phyloP scores from a whole-genome alignment of 176 grass and related monocot genomes.

The barley (Hordeum vulgare) region DNA sequence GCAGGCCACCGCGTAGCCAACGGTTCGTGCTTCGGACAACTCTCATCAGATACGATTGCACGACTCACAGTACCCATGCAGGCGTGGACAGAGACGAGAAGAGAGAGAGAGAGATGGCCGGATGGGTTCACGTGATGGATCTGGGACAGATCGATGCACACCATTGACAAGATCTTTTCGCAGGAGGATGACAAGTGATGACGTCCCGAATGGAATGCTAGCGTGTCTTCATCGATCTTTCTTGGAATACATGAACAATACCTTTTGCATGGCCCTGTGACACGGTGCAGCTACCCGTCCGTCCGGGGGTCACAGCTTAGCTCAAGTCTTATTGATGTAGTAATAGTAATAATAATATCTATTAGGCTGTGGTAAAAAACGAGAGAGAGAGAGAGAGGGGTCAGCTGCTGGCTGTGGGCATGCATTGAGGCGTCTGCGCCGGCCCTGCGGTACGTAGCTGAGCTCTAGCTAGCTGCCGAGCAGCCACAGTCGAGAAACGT shows the following conservation, averaged over 20 bases:
- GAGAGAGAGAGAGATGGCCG: background rate
- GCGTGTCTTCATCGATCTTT: slow-evolving; percentile 27
- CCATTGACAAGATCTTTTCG: slow-evolving; percentile 12
- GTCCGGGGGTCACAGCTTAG: background rate
- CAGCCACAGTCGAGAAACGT: background rate
- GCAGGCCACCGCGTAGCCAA: background rate
- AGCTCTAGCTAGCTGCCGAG: background rate
- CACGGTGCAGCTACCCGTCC: background rate
- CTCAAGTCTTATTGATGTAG: background rate
- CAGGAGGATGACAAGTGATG: slow-evolving; percentile 14
- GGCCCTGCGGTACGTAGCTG: background rate
- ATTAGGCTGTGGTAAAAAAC: background rate
- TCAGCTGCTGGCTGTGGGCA: background rate
- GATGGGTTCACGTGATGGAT: slow-evolving; percentile 28
- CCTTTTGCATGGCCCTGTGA: slow-evolving; percentile 24
- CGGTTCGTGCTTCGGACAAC: background rate
- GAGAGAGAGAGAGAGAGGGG: background rate
- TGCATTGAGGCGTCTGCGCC: slow-evolving; percentile 26
- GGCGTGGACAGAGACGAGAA: background rate
- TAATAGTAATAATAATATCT: background rate
- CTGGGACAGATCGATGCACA: slow-evolving; percentile 1
- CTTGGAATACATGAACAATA: slow-evolving; percentile 40
- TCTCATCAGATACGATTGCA: slow-evolving; percentile 9
- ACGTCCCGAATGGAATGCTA: slow-evolving; percentile 29
- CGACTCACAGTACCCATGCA: background rate